Conservation (phyloP, 805 yeast species). For the Candida pseudofarinosa region DNA sequence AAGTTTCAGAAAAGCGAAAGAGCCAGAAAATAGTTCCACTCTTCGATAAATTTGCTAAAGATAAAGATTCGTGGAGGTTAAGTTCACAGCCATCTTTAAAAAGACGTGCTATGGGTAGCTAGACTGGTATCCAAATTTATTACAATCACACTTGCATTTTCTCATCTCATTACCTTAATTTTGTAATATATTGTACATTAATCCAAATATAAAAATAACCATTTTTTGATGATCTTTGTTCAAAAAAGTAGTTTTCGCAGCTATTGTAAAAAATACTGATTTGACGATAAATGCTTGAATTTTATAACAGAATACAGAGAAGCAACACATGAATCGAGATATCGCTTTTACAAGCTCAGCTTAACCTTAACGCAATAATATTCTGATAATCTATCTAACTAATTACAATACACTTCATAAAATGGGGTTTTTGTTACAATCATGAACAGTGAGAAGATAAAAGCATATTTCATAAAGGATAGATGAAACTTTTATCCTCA, state of each 20-base stretch:
- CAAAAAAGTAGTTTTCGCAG: too few relatives aligned
- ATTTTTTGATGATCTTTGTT: not conserved
- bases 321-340: too few relatives aligned
- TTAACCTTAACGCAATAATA: too few relatives aligned
- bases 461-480: slow-evolving; percentile 32
- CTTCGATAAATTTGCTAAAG: slow-evolving; percentile 52
- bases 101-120: slow-evolving; percentile 13
- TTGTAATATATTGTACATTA: not conserved
- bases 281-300: too few relatives aligned
- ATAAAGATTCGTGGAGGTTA: slow-evolving; percentile 74
- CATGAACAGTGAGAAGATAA: not conserved
- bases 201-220: not conserved
- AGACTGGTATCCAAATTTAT: too few relatives aligned
- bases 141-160: not conserved
- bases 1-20: slow-evolving; percentile 48
- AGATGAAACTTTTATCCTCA: slow-evolving; percentile 49
- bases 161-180: not conserved
- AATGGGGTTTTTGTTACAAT: not conserved
- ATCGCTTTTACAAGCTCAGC: too few relatives aligned
- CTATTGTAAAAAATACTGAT: too few relatives aligned
- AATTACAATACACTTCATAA: not conserved
- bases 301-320: too few relatives aligned
- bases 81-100: slow-evolving; percentile 36
- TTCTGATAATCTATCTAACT: too few relatives aligned
- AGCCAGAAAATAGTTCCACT: slow-evolving; percentile 71